Evolutionary conservation across 1,284 basidiomycete species (phyloP).

Genomic region (Tremellales sp.): DNA sequence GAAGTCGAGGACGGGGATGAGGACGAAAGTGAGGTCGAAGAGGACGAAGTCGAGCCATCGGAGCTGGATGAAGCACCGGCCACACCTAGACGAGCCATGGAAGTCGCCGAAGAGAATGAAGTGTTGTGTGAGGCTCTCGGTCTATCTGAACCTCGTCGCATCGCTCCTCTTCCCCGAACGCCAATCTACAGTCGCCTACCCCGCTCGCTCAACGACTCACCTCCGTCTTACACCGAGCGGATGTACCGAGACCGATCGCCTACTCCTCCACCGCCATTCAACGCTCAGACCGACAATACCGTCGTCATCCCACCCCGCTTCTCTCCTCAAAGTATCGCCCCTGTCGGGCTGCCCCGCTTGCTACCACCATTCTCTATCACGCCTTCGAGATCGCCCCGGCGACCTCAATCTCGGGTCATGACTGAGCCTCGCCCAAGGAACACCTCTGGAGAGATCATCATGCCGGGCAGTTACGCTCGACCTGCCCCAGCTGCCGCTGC

Average conservation of each 20-base stretch:
- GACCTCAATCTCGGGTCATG: neutral
- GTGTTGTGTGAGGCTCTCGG: neutral
- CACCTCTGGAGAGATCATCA: neutral
- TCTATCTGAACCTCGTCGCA: neutral
- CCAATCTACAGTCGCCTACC: neutral
- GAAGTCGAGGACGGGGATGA: neutral
- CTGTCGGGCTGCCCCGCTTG: neutral
- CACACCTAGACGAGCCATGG: no score
- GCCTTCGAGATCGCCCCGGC: no score
- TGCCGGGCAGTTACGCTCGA: neutral
- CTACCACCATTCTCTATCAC: neutral
- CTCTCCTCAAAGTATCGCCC: neutral
- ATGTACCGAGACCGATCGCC: neutral
- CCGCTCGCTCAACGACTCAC: neutral
- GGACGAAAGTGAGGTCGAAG: neutral
- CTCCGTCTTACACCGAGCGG: neutral
- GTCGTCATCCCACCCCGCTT: conserved; percentile 1
- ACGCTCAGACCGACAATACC: conserved; percentile 4
- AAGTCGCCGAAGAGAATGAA: neutral
- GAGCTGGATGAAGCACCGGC: neutral
- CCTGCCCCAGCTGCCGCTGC: neutral
- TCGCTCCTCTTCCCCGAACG: neutral
- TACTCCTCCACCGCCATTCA: conserved; percentile 11
- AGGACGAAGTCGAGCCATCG: neutral
- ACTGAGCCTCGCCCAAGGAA: neutral